phyloP scores from a whole-genome alignment of 495 filamentous ascomycete species.

The Cercophora samala region DNA sequence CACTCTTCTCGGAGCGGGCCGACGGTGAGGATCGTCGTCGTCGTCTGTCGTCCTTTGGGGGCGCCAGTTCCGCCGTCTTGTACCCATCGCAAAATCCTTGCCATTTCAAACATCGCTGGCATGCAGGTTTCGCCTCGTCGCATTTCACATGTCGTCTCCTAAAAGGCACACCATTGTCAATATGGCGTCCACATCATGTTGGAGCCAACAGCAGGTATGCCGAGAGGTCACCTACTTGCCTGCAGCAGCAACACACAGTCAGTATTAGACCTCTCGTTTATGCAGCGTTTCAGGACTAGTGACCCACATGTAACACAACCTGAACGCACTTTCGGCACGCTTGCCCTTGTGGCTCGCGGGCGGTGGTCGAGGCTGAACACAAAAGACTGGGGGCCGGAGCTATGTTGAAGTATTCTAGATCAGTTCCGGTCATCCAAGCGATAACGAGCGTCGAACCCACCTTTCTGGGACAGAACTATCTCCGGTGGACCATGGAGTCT shows the following conservation, averaged over 20 bases:
- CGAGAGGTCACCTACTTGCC: conserved; percentile 28
- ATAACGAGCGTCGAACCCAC: neutral
- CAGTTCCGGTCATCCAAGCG: neutral
- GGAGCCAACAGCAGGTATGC: neutral
- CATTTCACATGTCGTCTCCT: conserved; percentile 55
- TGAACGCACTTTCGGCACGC: conserved; percentile 40
- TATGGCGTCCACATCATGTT: neutral
- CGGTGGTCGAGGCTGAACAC: conserved; percentile 29
- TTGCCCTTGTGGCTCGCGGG: conserved; percentile 28
- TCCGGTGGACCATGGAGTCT: neutral
- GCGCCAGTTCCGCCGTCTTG: conserved; percentile 1
- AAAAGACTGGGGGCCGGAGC: conserved; percentile 9
- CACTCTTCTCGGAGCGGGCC: conserved; percentile 2
- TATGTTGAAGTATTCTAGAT: neutral
- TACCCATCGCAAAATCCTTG: conserved; percentile 32
- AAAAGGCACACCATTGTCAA: neutral
- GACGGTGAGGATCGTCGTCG: conserved; percentile 7
- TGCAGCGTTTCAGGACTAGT: conserved; percentile 20
- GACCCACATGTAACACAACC: conserved; percentile 48
- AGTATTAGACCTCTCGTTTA: neutral
- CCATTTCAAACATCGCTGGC: conserved; percentile 32
- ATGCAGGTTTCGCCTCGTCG: conserved; percentile 51
- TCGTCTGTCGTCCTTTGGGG: neutral
- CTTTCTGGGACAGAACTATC: neutral
- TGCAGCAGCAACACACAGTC: conserved; percentile 1